Evolutionary conservation across 306 rosid genomes (phyloP).

Genomic region (Cicer yamashitae): DNA sequence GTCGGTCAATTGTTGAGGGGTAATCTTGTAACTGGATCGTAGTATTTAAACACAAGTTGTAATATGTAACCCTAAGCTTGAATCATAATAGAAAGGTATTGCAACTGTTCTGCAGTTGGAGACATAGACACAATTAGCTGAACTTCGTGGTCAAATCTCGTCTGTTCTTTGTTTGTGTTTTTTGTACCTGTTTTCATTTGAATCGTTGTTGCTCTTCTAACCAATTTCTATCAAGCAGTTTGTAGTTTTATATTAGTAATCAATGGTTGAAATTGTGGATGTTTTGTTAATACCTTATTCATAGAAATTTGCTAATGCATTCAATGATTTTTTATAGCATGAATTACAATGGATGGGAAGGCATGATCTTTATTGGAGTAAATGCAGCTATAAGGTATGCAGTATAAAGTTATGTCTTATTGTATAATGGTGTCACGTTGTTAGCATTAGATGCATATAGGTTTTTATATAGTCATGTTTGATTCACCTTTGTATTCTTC

Average conservation of each 20-base stretch:
- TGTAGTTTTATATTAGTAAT: not conserved
- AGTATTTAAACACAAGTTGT: no score
- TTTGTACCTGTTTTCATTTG: no score
- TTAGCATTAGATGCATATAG: conserved; percentile 8
- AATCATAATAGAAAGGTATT: no score
- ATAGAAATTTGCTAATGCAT: conserved; percentile 29
- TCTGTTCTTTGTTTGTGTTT: no score
- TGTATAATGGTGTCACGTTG: conserved; percentile 13
- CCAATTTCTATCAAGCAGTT: not conserved
- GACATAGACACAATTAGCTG: no score
- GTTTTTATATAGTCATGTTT: conserved; percentile 17
- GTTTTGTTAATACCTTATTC: not conserved
- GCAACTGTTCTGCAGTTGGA: no score
- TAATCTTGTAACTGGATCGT: no score
- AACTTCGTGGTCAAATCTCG: no score
- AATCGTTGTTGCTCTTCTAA: no score
- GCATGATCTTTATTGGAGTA: conserved; percentile 83
- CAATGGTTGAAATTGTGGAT: conserved; percentile 29
- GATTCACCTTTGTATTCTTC: conserved; percentile 32
- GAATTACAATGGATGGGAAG: conserved; percentile 79
- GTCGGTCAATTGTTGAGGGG: no score
- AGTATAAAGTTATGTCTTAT: conserved; percentile 21
- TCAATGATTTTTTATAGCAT: conserved; percentile 59
- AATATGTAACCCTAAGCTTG: no score
- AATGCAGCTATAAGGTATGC: conserved; percentile 88